A percentile compares a stretch with the other conserved stretches of the same genome.
These are phyloP conservation scores for Xanthoconium stramineum DNA, from an alignment of 768 basidiomycete genomes.

Conservation along the genomic window DNA sequence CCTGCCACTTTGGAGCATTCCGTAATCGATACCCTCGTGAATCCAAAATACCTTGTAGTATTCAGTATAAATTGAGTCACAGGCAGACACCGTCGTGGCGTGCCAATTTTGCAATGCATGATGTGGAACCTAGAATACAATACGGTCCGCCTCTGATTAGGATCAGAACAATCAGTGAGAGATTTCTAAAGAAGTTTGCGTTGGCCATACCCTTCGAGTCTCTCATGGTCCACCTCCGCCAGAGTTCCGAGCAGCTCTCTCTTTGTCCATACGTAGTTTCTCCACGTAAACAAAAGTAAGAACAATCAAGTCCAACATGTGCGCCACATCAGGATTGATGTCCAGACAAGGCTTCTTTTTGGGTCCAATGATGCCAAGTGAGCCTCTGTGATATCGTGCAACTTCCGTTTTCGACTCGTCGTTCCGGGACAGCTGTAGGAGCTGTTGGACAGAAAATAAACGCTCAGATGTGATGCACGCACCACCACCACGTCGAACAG, in stretches of 20 bases:
- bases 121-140: no score
- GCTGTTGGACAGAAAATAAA: not conserved
- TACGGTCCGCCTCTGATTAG: no score
- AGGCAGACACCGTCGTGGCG: no score
- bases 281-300: slow-evolving; percentile 28
- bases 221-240: not conserved
- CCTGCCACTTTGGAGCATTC: no score
- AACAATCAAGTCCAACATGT: slow-evolving; percentile 24
- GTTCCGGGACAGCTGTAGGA: slow-evolving; percentile 13
- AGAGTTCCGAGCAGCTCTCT: not conserved
- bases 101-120: no score
- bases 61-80: no score
- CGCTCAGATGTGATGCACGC: not conserved
- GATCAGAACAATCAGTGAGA: no score
- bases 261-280: slow-evolving; percentile 19
- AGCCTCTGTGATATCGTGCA: slow-evolving; percentile 15
- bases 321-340: slow-evolving; percentile 10
- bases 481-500: slow-evolving; percentile 10
- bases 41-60: no score
- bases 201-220: no score
- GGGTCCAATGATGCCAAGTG: slow-evolving; percentile 16
- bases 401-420: slow-evolving; percentile 12
- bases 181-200: no score
- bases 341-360: slow-evolving; percentile 16
- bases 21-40: no score